Evolutionary conservation across 148 eudicot genomes (phyloP), one percentile per base, ranked within the genome.

Genomic region (Cornus kousa): DNA sequence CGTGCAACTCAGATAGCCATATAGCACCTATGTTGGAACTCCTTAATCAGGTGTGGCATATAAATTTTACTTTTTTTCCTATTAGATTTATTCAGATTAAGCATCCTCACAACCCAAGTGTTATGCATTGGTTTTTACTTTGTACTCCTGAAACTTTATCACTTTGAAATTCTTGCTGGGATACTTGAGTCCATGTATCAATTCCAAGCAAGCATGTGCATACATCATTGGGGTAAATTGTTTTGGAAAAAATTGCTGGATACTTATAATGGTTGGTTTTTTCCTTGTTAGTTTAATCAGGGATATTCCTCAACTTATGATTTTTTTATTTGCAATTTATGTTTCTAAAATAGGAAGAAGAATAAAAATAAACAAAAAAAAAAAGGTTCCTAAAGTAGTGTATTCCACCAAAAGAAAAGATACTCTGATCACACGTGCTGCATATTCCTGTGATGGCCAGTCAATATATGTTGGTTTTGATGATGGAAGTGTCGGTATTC

Each of bases 401-500:
- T 84, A 74, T 84, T 39, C 80, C 28, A 28, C 28, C 83, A 5
- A 71, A 22, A 72, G 83, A 80, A 59, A 72, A 32, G 80, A 35
- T 71, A 28, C 73, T 10, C 75, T 80, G 53, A 84, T 84, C 59
- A 79, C 89, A 60, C 74, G 83, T 69, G 87, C 87, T 1, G 75
- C 85, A 17, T 87, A 77, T 77, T 87, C 89, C 7, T 82, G 86
- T 43, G 79, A 87, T 76, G 1, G 28, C 28, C 28, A 28, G 28
- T 28, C 28, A 28, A 28, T 28, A 28, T 28, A 28, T 28, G 28
- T 28, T 57, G 90, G 92, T 80, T 92, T 91, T 74, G 89, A 93
- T 84, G 94, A 91, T 68, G 99, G 94, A 78, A 89, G 94, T 82
- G 72, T 97, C 66, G 97, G 91, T 78, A 88, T 97, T 82, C 88